Percentiles rank a stretch among this genome's conserved stretches.
These are phyloP conservation scores for Leccinum pellstonianum DNA, from an alignment of 768 basidiomycete species.

Conservation along the genomic window DNA sequence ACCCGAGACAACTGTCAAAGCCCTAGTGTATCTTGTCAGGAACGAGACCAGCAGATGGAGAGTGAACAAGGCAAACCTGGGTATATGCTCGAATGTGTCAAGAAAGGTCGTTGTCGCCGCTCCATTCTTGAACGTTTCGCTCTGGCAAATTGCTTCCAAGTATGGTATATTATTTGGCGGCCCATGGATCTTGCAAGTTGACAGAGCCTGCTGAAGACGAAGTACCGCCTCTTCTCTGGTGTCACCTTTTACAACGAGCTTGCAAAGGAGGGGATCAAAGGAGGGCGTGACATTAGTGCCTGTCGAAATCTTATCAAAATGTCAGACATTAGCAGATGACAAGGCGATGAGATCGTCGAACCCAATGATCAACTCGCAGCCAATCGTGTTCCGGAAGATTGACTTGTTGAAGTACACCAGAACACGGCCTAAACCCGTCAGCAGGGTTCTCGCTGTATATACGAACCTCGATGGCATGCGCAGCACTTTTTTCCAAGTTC, in stretches of 20 bases:
- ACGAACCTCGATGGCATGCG: constrained; percentile 54
- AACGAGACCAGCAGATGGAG: neutral
- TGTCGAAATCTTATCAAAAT: constrained; percentile 40
- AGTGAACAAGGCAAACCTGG: constrained; percentile 33
- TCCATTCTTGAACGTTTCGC: constrained; percentile 41
- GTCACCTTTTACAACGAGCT: constrained; percentile 52
- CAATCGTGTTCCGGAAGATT: constrained; percentile 42
- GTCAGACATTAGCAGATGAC: neutral
- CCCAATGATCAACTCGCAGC: constrained; percentile 64
- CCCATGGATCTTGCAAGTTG: constrained; percentile 46
- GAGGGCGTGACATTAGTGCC: constrained; percentile 51
- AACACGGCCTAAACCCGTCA: constrained; percentile 53
- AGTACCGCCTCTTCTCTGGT: constrained; percentile 46
- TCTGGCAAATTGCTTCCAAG: constrained; percentile 44
- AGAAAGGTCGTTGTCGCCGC: constrained; percentile 50
- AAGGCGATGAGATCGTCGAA: constrained; percentile 24
- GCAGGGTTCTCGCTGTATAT: constrained; percentile 65
- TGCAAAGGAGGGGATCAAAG: constrained; percentile 60
- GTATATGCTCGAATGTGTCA: constrained; percentile 40
- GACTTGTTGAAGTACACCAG: constrained; percentile 62
- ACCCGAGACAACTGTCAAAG: constrained; percentile 51
- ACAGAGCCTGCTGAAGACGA: constrained; percentile 41
- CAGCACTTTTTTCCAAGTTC: constrained; percentile 12
- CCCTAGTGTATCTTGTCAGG: constrained; percentile 28
- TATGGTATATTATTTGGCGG: constrained; percentile 61